Base-by-base conservation (phyloP, 495 filamentous ascomycete genomes). In the Penicillium diatomitis region DNA sequence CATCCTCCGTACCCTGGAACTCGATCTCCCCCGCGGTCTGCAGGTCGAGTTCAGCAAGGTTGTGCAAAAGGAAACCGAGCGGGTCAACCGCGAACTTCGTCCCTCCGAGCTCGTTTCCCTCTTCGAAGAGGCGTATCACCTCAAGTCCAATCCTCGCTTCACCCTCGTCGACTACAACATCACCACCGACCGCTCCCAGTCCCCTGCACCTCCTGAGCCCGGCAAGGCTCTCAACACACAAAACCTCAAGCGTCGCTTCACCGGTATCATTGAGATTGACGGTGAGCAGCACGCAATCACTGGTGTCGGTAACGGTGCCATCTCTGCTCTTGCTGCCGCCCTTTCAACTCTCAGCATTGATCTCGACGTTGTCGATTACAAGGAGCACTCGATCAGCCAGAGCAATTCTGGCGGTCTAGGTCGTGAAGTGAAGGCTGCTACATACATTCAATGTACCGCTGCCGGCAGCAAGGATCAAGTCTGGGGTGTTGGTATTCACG, bases 401-500 rank as follows among this genome's bases (percentile, higher is more conserved):
- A 44, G 41, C 41, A 44, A 44, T 5, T 30, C 27, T 6, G 41
- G 41, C 55, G 89, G 88, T 48, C 70, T 75, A 8, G 86, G 87
- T 40, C 76, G 76, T 46, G 83, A 89, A 43, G 85, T 86, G 55
- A 95, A 92, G 74, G 91, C 90, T 36, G 91, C 87, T 10, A 90
- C 88, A 8, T 98, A 90, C 56, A 96, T 98, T 50, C 86, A 97
- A 66, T 95, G 89, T 65, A 86, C 80, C 37, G 79, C 85, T 35
- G 69, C 81, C n/a, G 81, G 82, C 11, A 81, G 73, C 39, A 73
- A 74, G 32, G 71, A 86, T 47, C 61, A 70, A 55, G 88, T 96
- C 8, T 98, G 92, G 94, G 92, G 92, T 55, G 88, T 98, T 20
- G 92, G 91, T 44, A 88, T 98, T 53, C 88, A 96, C 65, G 84